Base-by-base conservation (phyloP, 176 grass and related monocot genomes). In the Cenchrus fungigraminus region DNA sequence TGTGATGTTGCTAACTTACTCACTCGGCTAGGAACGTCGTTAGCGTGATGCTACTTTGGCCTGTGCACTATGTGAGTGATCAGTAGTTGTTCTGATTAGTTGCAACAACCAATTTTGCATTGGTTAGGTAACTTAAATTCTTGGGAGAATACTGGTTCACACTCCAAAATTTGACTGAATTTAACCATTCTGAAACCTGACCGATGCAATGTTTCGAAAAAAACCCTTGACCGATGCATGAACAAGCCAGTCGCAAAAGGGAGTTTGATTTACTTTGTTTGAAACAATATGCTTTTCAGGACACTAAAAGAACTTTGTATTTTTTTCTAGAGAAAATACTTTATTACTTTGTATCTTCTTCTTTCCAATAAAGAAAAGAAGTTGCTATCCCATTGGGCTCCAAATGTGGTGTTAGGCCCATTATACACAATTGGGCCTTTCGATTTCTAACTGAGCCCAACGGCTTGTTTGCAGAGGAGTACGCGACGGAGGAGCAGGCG, bases 391-490 rank as follows among this genome's bases (percentile, higher is more conserved):
- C 1, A 15, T 32, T 65, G 49, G 63, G 29, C 29, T 37, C 19
- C 5, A 70, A 57, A 58, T 29, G 3, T 8, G 22, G 37, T 17
- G 2, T 47, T 86, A 63, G 32, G 17, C 31, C 0, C 0, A 32
- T 40, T 14, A 0, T 32, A 0, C 9, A 57, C 40, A 5, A 20
- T 6, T 43, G 6, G 79, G 67, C 84, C 73, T 59, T 0, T 37
- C 5, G 13, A 50, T 29, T 40, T 79, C 17, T 74, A 34, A 90
- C 50, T 14, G 2, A n/a, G 79, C 79, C 74, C 68, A 37, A 68
- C 60, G 56, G 31, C 4, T n/a, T 80, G 53, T 77, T 14, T 42
- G 90, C 94, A 99, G 97, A 99, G 77, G 88, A 94, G 31, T 99
- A 99, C 71, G 77, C 82, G 73, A 88, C 83, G 49, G 90, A 92